Evolutionary conservation across 805 yeast species (phyloP), one percentile per base, ranked within the genome.

Genomic region (Metschnikowia bowlesiae): DNA sequence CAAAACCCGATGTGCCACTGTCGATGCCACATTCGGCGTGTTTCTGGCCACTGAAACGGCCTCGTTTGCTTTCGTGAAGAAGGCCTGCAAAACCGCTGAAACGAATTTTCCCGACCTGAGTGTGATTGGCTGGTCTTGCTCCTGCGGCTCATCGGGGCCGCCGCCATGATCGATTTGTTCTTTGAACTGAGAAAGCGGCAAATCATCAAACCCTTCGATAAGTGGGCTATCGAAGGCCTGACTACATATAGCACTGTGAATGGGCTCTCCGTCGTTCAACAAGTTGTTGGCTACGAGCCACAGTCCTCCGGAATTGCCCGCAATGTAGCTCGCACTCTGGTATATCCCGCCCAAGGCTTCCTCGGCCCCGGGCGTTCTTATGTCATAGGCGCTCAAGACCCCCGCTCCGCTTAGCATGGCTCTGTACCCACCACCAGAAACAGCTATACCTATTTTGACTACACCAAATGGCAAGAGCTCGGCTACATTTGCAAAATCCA

Each of bases 261-360:
- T 53, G 7, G 72, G 70, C 8, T 46, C 54, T 30, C 62, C 63
- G 50, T 69, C 71, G 46, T 67, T 65, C 1, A 69, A 60, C 29
- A 64, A 65, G 44, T 64, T 68, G 49, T 69, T 69, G 65, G 84
- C 77, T 1, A 85, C 79, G 8, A 83, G 64, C 90, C 91, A 85
- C 42, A 85, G 77, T 0, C 90, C 91, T 1, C 90, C 90, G 2
- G 89, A 83, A 1, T 83, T 75, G 0, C 89, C 89, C 0, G 81
- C 76, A 9, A 85, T 69, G 60, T 85, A 84, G 13, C 78, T 67
- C 0, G 82, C 52, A 7, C 79, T 67, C 56, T 84, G 87, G 18
- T 80, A 63, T 9, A 84, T 48, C 0, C 85, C 85, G 22, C 79
- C 79, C 14, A 81, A 53, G 33, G 63, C 68, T 8, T 55, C 46